Evolutionary conservation across 1,284 basidiomycete species (phyloP), one percentile per base, ranked within the genome.

Genomic region (Moesziomyces sp.): DNA sequence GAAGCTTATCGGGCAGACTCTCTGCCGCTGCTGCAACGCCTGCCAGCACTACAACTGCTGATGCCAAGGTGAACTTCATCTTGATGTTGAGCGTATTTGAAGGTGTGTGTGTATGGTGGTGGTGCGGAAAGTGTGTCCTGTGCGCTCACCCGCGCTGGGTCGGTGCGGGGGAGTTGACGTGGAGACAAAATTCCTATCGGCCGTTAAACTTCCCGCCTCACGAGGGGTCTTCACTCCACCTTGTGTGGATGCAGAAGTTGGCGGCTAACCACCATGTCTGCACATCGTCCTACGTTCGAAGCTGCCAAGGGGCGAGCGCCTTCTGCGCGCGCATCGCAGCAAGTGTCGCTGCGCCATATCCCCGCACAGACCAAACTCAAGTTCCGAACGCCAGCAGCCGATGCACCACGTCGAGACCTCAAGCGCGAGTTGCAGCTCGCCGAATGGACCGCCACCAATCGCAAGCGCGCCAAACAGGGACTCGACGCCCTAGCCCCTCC

Each of bases 211-310:
- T 28, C 6, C 5, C 26, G 7, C 3, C 26, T 28, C 26, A 6
- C 26, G 26, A 28, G 26, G 26, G 26, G 6, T 8, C 8, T 26
- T 28, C 6, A 66, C 49, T 58, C 56, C 56, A 57, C 47, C 38
- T 33, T 62, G 28, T 18, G 33, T 38, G 30, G 44, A 30, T 26
- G 35, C 28, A 18, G 26, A 28, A 8, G 23, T 33, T 33, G 30
- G 30, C 10, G 3, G 38, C 6, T 16, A 6, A 40, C 18, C 33
- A 53, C 6, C 21, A 81, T 80, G 81, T 82, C 80, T 14, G 75
- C 80, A 9, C 82, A 84, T 50, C 73, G 81, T n/a, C 82, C 82
- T 11, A 83, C 76, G 26, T 84, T 81, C 64, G 65, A 69, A 18
- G 78, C 82, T 18, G 79, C 80, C 35, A 63, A 68, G 30, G 83